Conservation (phyloP, 1,139 yeast genomes). For the Geotrichum restrictum region DNA sequence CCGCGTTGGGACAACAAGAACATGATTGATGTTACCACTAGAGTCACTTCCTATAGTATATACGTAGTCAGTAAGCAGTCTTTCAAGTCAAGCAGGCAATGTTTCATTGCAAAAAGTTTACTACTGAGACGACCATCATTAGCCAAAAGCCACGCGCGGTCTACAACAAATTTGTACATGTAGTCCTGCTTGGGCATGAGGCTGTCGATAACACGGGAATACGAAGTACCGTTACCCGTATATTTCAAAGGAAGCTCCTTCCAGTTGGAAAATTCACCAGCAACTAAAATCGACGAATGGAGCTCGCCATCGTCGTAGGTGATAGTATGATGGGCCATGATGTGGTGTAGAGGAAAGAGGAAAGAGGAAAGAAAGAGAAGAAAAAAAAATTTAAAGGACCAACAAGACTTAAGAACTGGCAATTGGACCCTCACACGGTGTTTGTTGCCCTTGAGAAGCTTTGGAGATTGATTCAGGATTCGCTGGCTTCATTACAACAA, state of each 20-base stretch:
- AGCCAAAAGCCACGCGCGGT: slow-evolving; percentile 37
- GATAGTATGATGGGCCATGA: background rate
- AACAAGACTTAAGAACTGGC: too few species aligned
- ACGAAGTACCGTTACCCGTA: slow-evolving; percentile 11
- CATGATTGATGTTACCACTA: slow-evolving; percentile 16
- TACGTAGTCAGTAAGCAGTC: background rate
- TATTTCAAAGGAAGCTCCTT: slow-evolving; percentile 23
- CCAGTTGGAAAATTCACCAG: slow-evolving; percentile 42
- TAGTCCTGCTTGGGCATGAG: slow-evolving; percentile 32
- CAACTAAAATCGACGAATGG: slow-evolving; percentile 34
- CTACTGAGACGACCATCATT: slow-evolving; percentile 27
- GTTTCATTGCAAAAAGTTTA: slow-evolving; percentile 18
- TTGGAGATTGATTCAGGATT: too few species aligned
- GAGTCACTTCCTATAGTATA: slow-evolving; percentile 10
- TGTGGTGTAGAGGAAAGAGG: background rate
- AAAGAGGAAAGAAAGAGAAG: background rate
- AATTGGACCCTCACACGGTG: too few species aligned
- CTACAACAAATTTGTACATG: slow-evolving; percentile 39
- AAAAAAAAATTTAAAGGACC: too few species aligned
- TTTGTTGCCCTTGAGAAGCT: too few species aligned
- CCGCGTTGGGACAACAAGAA: slow-evolving; percentile 6
- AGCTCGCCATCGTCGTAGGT: slow-evolving; percentile 28
- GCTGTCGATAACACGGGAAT: slow-evolving; percentile 21
- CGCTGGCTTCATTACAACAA: too few species aligned
- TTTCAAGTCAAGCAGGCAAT: background rate